Evolutionary conservation across 192 early-diverging fungal species (phyloP).

Genomic region (Coemansia sp.): DNA sequence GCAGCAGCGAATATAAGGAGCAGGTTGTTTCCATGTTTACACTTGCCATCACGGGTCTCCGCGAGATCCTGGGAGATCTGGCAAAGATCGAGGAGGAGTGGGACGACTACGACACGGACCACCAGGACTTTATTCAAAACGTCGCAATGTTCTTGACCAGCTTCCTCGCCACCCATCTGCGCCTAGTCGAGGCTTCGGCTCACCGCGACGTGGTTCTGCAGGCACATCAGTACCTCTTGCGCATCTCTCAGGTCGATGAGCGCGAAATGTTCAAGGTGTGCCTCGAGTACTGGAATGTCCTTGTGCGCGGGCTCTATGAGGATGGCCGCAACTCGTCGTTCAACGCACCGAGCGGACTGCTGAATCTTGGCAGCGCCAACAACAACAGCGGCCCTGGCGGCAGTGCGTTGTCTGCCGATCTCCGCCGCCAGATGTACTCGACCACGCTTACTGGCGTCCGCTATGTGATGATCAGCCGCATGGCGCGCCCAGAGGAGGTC

Average conservation of each 20-base stretch:
- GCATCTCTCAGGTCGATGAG: slow-evolving; percentile 89
- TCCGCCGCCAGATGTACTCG: slow-evolving; percentile 83
- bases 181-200: slow-evolving; percentile 59
- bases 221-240: slow-evolving; percentile 89
- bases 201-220: slow-evolving; percentile 61
- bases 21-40: slow-evolving; percentile 88
- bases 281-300: slow-evolving; percentile 95
- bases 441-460: slow-evolving; percentile 83
- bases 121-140: slow-evolving; percentile 97
- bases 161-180: slow-evolving; percentile 82
- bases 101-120: slow-evolving; percentile 78
- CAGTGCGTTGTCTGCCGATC: slow-evolving; percentile 28
- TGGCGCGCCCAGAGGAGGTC: slow-evolving; percentile 99
- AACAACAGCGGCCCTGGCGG: slow-evolving; percentile 17
- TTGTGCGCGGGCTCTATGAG: slow-evolving; percentile 88
- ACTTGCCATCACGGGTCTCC: slow-evolving; percentile 65
- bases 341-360: slow-evolving; percentile 23
- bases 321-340: slow-evolving; percentile 61
- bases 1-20: slow-evolving; percentile 77
- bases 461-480: slow-evolving; percentile 96
- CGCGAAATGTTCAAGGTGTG: slow-evolving; percentile 98
- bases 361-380: slow-evolving; percentile 46
- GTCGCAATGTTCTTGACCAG: slow-evolving; percentile 88
- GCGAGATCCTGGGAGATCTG: slow-evolving; percentile 43
- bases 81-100: slow-evolving; percentile 81